Evolutionary conservation across 352 stramenopile genomes (phyloP).

Genomic region (Phytopythium ostracodes): DNA sequence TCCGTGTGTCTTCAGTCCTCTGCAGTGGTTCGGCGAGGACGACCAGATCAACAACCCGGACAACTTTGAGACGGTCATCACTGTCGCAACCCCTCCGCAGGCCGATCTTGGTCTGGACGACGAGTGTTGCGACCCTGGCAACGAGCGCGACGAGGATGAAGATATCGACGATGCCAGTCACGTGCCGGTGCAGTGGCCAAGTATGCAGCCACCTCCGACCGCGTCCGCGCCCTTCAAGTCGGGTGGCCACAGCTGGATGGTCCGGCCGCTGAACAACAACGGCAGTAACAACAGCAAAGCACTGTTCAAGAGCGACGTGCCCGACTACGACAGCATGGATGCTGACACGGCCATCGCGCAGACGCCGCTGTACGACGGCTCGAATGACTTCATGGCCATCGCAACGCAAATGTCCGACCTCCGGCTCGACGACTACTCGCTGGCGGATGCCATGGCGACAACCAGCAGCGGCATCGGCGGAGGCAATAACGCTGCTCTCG

Average conservation of each 20-base stretch:
- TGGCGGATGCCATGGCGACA: constrained; percentile 20
- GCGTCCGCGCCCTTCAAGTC: neutral
- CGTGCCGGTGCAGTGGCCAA: neutral
- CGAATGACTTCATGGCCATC: constrained; percentile 49
- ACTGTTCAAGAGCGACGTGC: constrained; percentile 11
- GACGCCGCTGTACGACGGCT: constrained; percentile 46
- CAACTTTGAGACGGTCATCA: constrained; percentile 48
- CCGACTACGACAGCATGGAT: constrained; percentile 58
- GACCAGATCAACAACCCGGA: constrained; percentile 57
- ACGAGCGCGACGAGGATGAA: constrained; percentile 5
- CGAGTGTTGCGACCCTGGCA: constrained; percentile 18
- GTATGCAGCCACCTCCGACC: constrained; percentile 1
- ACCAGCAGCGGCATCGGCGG: constrained; percentile 7
- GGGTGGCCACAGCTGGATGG: constrained; percentile 11
- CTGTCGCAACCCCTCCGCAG: constrained; percentile 20
- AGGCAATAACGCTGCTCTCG: neutral
- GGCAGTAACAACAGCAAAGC: constrained; percentile 11
- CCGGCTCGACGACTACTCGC: constrained; percentile 62
- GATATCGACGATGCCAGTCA: neutral
- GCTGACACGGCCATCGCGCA: constrained; percentile 60
- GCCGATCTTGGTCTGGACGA: constrained; percentile 14
- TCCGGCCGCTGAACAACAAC: constrained; percentile 9
- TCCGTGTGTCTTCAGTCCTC: constrained; percentile 7
- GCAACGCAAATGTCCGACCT: constrained; percentile 58
- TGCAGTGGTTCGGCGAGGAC: constrained; percentile 52